Percentiles rank a stretch among this genome's conserved stretches.
Evolutionary conservation across 192 early-diverging fungal species (phyloP).

Genomic region (Umbelopsis isabellina): DNA sequence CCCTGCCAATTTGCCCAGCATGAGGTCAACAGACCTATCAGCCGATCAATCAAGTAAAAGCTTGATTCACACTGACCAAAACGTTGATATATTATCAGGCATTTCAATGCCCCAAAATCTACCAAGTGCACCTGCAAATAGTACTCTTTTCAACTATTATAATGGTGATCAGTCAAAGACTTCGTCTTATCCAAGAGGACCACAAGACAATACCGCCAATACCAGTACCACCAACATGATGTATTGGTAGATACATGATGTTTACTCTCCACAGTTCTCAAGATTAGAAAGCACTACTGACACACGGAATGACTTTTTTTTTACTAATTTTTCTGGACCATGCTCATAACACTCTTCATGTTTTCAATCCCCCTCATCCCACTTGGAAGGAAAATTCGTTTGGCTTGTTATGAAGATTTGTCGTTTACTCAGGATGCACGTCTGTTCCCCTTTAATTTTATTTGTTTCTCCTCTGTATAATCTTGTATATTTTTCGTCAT

Average conservation of each 20-base stretch:
- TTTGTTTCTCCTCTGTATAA: slow-evolving; percentile 14
- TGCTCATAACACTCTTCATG: no score
- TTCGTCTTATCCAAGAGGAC: background rate
- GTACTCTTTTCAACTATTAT: slow-evolving; percentile 14
- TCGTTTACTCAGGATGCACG: no score
- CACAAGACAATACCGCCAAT: background rate
- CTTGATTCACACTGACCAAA: background rate
- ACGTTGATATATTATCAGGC: background rate
- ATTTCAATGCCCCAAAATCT: background rate
- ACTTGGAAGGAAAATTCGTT: no score
- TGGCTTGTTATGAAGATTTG: no score
- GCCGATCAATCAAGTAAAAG: background rate
- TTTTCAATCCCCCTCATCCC: no score
- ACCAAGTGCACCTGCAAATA: background rate
- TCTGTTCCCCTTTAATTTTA: background rate
- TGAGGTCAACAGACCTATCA: background rate
- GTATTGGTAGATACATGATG: background rate
- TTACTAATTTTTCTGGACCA: no score
- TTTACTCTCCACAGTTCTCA: no score
- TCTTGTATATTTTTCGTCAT: slow-evolving; percentile 16
- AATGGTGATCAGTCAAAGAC: background rate
- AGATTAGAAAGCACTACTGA: no score
- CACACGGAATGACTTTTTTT: no score
- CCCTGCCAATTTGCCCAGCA: background rate
- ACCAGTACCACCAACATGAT: slow-evolving; percentile 9